A percentile compares a stretch with the other conserved stretches of the same genome.
phyloP scores from a whole-genome alignment of 2,329 filamentous ascomycete species.

The Trichoderma sp. region DNA sequence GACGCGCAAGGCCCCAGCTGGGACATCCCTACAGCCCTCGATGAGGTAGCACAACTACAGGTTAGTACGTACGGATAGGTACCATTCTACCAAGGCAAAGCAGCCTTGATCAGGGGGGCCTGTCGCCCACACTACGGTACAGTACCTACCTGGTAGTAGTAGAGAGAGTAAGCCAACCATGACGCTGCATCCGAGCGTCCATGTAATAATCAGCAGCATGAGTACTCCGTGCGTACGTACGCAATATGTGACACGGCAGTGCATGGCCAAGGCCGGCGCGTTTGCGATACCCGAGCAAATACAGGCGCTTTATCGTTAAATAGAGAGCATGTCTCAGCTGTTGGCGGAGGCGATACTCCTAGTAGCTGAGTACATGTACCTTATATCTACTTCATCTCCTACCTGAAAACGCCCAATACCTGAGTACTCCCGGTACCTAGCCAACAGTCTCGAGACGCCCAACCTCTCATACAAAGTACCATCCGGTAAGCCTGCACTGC shows the following conservation, averaged over 20 bases:
- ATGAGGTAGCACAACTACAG: not conserved
- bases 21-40: not conserved
- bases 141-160: not conserved
- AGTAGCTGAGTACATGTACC: not conserved
- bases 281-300: not conserved
- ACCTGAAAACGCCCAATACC: not conserved
- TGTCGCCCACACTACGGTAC: not conserved
- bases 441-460: not conserved
- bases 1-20: not conserved
- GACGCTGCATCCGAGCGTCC: not conserved
- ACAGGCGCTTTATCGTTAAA: not conserved
- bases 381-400: not conserved
- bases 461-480: not conserved
- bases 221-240: not conserved
- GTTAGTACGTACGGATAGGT: not conserved
- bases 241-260: not conserved
- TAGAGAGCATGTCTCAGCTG: slow-evolving; percentile 1
- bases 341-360: not conserved
- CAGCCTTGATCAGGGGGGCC: not conserved
- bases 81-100: too few relatives aligned
- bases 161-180: not conserved
- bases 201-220: not conserved
- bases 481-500: not conserved
- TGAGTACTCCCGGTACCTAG: not conserved
- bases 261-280: not conserved